Conservation (phyloP, 805 yeast genomes). For the Alloascoidea hylecoeti region DNA sequence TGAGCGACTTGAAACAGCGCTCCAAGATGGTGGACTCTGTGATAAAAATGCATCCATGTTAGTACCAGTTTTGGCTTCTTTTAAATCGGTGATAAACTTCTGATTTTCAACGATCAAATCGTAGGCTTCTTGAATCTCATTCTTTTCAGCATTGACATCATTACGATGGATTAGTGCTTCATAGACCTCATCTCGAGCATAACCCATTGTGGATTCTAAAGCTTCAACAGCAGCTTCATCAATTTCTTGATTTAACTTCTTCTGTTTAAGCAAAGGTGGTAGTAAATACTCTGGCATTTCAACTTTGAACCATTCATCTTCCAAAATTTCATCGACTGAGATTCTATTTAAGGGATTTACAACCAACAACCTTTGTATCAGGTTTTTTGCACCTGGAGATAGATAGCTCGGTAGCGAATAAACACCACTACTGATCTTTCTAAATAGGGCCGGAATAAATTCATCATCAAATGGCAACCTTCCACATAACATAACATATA, state of each 20-base stretch:
- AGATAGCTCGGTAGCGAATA: conserved; percentile 81
- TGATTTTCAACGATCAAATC: conserved; percentile 69
- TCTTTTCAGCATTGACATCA: conserved; percentile 17
- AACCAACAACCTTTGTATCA: conserved; percentile 81
- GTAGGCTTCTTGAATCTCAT: conserved; percentile 79
- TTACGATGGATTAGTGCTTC: conserved; percentile 61
- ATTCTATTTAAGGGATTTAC: conserved; percentile 91
- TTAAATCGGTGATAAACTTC: conserved; percentile 37
- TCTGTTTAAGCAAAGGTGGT: conserved; percentile 30
- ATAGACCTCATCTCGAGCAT: conserved; percentile 68
- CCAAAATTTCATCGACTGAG: conserved; percentile 82
- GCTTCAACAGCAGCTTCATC: conserved; percentile 70
- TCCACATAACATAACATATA: conserved; percentile 93
- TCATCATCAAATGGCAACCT: conserved; percentile 94
- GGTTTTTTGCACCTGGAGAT: conserved; percentile 70
- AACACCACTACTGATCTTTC: conserved; percentile 85
- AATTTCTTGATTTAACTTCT: conserved; percentile 15
- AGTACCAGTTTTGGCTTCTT: not conserved
- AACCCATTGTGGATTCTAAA: conserved; percentile 76
- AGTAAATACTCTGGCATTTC: conserved; percentile 69
- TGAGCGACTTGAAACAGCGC: not conserved
- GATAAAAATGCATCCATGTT: not conserved
- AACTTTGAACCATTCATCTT: conserved; percentile 85
- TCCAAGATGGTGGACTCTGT: not conserved
- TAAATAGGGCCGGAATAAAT: conserved; percentile 85